Evolutionary conservation across 768 basidiomycete genomes (phyloP).

Genomic region (Macrolepiota albuminosa): DNA sequence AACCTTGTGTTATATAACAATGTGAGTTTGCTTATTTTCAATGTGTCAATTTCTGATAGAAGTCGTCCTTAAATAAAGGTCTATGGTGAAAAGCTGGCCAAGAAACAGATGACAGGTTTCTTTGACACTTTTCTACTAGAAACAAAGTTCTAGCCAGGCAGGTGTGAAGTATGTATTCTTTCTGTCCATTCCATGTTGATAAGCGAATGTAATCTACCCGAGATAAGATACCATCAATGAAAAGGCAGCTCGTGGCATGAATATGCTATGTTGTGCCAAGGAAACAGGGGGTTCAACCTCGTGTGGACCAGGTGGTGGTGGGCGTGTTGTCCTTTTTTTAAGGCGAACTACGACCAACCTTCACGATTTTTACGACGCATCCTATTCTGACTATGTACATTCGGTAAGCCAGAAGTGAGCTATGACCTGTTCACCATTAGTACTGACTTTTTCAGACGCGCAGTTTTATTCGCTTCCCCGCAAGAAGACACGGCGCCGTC

Average conservation of each 20-base stretch:
- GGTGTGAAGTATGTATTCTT: no score
- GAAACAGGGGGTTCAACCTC: slow-evolving; percentile 10
- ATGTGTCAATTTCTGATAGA: no score
- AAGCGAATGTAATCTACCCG: slow-evolving; percentile 1
- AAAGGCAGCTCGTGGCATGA: slow-evolving; percentile 9
- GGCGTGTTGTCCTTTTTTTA: slow-evolving; percentile 13
- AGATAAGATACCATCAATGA: slow-evolving; percentile 14
- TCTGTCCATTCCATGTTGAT: no score
- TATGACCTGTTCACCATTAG: neutral
- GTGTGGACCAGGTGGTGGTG: slow-evolving; percentile 14
- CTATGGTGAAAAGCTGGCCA: no score
- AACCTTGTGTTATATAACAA: no score
- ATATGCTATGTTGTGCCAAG: neutral
- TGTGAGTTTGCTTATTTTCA: no score
- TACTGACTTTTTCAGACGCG: slow-evolving; percentile 10
- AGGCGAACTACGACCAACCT: slow-evolving; percentile 7
- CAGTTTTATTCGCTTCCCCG: slow-evolving; percentile 9
- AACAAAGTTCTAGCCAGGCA: no score
- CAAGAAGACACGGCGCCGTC: slow-evolving; percentile 6
- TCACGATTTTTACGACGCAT: slow-evolving; percentile 12
- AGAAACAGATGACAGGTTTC: no score
- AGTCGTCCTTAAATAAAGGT: no score
- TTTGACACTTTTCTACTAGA: no score
- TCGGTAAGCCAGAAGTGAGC: slow-evolving; percentile 6
- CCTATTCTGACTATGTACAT: slow-evolving; percentile 9